Base-by-base conservation (phyloP, 305 asterid species). In the Fraxinus platypoda region DNA sequence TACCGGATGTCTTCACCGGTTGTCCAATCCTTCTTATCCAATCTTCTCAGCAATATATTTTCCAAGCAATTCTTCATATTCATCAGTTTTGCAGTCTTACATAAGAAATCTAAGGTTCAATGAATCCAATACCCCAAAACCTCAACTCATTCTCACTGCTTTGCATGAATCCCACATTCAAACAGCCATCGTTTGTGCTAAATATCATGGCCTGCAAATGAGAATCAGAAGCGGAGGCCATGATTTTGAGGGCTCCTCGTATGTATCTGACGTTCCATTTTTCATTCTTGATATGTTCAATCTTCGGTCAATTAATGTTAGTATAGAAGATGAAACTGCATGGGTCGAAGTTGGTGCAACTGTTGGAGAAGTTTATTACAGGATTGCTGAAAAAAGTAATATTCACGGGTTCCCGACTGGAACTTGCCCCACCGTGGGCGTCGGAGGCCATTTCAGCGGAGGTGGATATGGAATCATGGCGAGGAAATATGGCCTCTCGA, bases 161-260 rank as follows among this genome's bases (percentile, higher is more conserved):
- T 71, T 80, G 34, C 81, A 84, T 43, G 84, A 81, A 8, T 87
- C 86, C 19, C 92, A 90, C 82, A 78, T 90, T 28, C 93, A 88
- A 17, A 84, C 87, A 6, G 82, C 89, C 41, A 30, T 91, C 7
- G 0, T 57, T 2, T 90, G 93, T 76, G 83, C 88, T 1, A 90
- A 86, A 82, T 49, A 43, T 4, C 66, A 83, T 33, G 70, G 81
- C 37, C 52, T 90, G 73, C 89, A 82, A 15, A 86, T 91, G 59
- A 88, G 83, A 77, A 86, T 88, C 73, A 86, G 93, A 34, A 91
- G 93, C 68, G 95, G 95, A 0, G 93, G 95, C 49, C 95, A 90
- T 28, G 93, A 91, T 70, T 89, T 82, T 15, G 93, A 90, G 57
- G 95, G 95, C 0, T 15, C 86, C 30, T 91, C 95, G 0, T 91